Conservation (phyloP, 768 basidiomycete genomes). For the Clathrus columnatus region DNA sequence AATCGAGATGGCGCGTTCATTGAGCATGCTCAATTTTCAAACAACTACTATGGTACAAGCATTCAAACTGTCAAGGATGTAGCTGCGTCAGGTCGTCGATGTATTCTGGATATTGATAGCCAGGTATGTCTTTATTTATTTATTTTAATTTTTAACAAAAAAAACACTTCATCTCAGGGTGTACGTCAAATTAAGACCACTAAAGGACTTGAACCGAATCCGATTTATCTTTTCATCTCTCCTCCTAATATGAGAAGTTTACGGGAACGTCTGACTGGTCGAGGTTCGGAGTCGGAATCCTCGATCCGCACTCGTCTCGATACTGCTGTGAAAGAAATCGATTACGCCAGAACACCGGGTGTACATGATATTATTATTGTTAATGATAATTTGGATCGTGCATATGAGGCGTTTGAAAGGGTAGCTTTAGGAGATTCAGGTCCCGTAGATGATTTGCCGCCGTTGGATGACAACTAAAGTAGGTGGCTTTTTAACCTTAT, state of each 20-base stretch:
- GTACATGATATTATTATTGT: conserved; percentile 33
- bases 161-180: background rate
- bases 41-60: too few species aligned
- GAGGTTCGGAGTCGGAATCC: conserved; percentile 77
- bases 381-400: conserved; percentile 37
- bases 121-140: conserved; percentile 20
- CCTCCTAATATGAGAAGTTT: too few species aligned
- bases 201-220: conserved; percentile 39
- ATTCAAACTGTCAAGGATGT: too few species aligned
- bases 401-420: conserved; percentile 20
- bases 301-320: conserved; percentile 49
- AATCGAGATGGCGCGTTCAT: conserved; percentile 34
- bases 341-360: conserved; percentile 27
- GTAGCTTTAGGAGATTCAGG: conserved; percentile 39
- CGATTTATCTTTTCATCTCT: conserved; percentile 49
- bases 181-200: conserved; percentile 30
- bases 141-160: background rate
- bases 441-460: conserved; percentile 15
- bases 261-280: conserved; percentile 57
- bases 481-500: too few species aligned
- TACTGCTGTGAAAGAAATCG: conserved; percentile 31
- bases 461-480: background rate
- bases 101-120: conserved; percentile 41
- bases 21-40: conserved; percentile 38
- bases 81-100: too few species aligned